These are phyloP conservation scores for Isatis tinctoria DNA, from an alignment of 345 rosid species.

Conservation along the genomic window DNA sequence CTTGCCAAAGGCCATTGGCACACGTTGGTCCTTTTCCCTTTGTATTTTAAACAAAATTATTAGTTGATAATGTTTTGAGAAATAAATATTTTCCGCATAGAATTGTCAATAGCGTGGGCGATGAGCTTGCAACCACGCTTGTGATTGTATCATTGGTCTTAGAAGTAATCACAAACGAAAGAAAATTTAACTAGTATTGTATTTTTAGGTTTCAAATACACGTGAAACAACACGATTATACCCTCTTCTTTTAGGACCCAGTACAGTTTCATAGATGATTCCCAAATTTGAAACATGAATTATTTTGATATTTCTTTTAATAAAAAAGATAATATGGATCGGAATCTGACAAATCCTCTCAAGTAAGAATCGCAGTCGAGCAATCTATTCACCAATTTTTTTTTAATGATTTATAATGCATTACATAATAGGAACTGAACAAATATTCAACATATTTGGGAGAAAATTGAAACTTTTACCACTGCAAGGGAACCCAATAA, in stretches of 20 bases:
- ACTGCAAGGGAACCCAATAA: too few species aligned
- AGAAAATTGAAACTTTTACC: too few species aligned
- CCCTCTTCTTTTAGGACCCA: neutral
- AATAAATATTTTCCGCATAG: neutral
- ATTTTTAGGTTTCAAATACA: neutral
- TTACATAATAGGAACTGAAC: too few species aligned
- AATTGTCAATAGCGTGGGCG: neutral
- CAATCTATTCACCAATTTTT: too few species aligned
- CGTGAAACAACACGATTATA: neutral
- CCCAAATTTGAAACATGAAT: neutral
- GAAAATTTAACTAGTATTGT: neutral
- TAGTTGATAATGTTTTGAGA: neutral
- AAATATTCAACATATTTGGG: too few species aligned
- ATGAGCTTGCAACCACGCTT: neutral
- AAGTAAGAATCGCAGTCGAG: too few species aligned
- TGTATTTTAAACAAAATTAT: neutral
- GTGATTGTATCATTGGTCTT: neutral
- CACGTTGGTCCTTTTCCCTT: neutral
- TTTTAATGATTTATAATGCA: too few species aligned
- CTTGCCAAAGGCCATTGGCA: neutral
- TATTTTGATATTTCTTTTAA: neutral
- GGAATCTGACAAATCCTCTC: too few species aligned
- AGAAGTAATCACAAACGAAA: neutral
- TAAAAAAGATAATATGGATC: too few species aligned
- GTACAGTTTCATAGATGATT: neutral